These are phyloP conservation scores for Xylariomycetidae sp. DNA, from an alignment of 2,329 filamentous ascomycete genomes.

Conservation along the genomic window DNA sequence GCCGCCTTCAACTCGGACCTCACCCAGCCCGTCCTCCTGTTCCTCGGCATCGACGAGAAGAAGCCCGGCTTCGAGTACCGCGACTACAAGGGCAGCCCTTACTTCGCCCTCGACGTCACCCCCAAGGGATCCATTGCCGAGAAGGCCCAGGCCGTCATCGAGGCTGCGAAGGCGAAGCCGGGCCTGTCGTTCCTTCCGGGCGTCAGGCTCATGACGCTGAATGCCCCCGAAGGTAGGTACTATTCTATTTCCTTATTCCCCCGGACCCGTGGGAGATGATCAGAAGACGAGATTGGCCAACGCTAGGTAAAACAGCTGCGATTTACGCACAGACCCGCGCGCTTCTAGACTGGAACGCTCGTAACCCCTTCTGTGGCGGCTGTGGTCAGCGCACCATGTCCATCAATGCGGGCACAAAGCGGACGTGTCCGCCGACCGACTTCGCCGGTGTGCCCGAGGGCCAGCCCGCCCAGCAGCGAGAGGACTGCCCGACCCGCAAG, in stretches of 20 bases:
- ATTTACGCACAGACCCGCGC: conserved; percentile 87
- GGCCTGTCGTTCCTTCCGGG: conserved; percentile 65
- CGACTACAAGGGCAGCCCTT: conserved; percentile 73
- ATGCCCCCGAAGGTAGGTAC: conserved; percentile 41
- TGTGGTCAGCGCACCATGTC: conserved; percentile 82
- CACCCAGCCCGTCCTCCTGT: conserved; percentile 68
- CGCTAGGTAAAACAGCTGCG: conserved; percentile 63
- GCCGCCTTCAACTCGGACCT: conserved; percentile 68
- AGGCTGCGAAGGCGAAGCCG: conserved; percentile 49
- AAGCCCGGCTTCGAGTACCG: conserved; percentile 53
- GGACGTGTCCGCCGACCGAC: conserved; percentile 71
- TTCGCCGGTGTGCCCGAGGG: conserved; percentile 37
- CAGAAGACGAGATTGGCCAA: too few relatives aligned
- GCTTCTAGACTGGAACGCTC: conserved; percentile 87
- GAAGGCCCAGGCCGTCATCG: conserved; percentile 56
- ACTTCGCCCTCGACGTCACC: conserved; percentile 87
- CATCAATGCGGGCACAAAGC: conserved; percentile 75
- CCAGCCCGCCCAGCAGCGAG: conserved; percentile 47
- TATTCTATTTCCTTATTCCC: conserved; percentile 1
- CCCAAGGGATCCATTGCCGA: conserved; percentile 61
- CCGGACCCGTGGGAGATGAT: too few relatives aligned
- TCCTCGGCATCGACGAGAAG: conserved; percentile 76
- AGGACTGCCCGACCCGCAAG: conserved; percentile 73
- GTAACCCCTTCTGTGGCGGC: conserved; percentile 86
- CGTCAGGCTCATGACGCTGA: conserved; percentile 36